Percentiles rank a stretch among this genome's conserved stretches.
Conservation (phyloP, 106 monocot species). For the Xerophyta viscosa region DNA sequence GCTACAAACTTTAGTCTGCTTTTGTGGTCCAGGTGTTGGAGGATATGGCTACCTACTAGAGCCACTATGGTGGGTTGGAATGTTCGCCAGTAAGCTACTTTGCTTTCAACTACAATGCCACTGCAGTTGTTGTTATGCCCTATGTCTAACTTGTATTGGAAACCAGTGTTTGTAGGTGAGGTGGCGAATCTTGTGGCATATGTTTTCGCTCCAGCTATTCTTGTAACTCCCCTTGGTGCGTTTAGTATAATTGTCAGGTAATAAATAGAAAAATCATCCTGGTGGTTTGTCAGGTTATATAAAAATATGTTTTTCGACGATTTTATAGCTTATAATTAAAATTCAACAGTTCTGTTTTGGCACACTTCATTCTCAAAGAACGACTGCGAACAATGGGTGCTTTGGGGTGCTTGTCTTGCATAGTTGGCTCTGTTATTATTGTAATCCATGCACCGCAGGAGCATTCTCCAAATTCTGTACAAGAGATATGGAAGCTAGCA, state of each 20-base stretch:
- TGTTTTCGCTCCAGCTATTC: constrained; percentile 72
- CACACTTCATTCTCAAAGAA: constrained; percentile 74
- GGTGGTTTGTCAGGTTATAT: neutral
- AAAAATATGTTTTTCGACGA: neutral
- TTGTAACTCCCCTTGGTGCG: constrained; percentile 85
- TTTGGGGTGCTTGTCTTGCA: constrained; percentile 63
- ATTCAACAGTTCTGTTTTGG: constrained; percentile 54
- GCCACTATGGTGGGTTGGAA: constrained; percentile 82
- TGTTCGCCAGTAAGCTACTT: constrained; percentile 54
- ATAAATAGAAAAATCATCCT: neutral
- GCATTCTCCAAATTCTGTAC: constrained; percentile 39
- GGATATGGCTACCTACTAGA: constrained; percentile 65
- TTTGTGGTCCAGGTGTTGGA: constrained; percentile 39
- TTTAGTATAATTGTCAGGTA: constrained; percentile 84
- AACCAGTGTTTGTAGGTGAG: constrained; percentile 69
- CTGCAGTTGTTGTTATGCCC: too few species aligned
- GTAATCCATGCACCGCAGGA: constrained; percentile 84
- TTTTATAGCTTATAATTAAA: neutral
- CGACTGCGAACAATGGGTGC: constrained; percentile 54
- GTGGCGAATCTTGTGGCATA: constrained; percentile 74
- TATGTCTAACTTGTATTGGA: neutral
- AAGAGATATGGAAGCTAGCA: constrained; percentile 80
- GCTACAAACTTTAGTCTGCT: too few species aligned
- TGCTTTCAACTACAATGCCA: too few species aligned
- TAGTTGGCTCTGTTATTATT: constrained; percentile 71